Evolutionary conservation across 2,329 filamentous ascomycete genomes (phyloP).

Genomic region (Bipolaris gigantea): DNA sequence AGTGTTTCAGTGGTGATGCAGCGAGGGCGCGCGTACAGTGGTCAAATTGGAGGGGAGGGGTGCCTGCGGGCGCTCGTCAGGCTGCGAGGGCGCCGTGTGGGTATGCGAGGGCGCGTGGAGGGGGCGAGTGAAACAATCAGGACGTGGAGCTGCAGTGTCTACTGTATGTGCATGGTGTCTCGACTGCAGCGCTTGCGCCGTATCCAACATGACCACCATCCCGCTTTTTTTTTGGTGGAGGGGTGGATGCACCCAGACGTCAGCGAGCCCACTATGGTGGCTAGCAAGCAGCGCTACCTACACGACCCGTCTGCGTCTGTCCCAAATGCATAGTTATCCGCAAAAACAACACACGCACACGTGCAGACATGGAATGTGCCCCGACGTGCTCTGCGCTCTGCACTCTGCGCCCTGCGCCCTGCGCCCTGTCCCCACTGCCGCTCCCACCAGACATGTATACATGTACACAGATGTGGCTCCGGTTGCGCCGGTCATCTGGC

Average conservation of each 20-base stretch:
- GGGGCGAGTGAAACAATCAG: slow-evolving; percentile 16
- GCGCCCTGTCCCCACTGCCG: too few relatives aligned
- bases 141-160: not conserved
- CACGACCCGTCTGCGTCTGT: not conserved
- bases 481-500: too few relatives aligned
- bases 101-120: slow-evolving; percentile 16
- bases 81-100: slow-evolving; percentile 9
- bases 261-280: not conserved
- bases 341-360: too few relatives aligned
- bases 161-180: not conserved
- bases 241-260: slow-evolving; percentile 8
- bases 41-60: slow-evolving; percentile 5
- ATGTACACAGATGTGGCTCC: not conserved
- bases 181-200: too few relatives aligned
- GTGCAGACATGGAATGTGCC: too few relatives aligned
- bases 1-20: not conserved
- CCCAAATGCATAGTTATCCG: too few relatives aligned
- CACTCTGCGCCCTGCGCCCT: too few relatives aligned
- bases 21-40: slow-evolving; percentile 1
- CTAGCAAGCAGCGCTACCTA: too few relatives aligned
- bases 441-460: not conserved
- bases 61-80: slow-evolving; percentile 9
- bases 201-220: not conserved
- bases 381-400: too few relatives aligned
- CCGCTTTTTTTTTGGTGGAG: slow-evolving; percentile 11